These are phyloP conservation scores for Calonectria pteridis DNA, from an alignment of 2,329 filamentous ascomycete species.

Conservation along the genomic window DNA sequence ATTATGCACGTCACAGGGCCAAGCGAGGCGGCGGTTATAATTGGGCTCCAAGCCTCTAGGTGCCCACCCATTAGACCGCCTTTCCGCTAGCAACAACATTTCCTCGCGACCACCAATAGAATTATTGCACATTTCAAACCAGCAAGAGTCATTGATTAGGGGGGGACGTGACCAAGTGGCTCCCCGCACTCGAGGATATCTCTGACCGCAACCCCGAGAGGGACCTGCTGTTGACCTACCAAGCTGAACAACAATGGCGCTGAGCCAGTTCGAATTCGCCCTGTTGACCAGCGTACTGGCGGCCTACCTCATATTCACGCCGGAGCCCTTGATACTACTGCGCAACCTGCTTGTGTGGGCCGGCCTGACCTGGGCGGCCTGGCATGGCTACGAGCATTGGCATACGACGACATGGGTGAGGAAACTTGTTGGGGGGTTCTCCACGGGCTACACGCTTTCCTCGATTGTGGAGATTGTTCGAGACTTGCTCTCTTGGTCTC, in stretches of 20 bases:
- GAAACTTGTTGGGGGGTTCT: not conserved
- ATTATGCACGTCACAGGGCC: not conserved
- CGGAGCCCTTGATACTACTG: conserved; percentile 12
- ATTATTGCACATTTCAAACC: not conserved
- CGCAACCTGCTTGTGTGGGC: conserved; percentile 18
- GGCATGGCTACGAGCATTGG: conserved; percentile 10
- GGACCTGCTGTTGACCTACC: not conserved
- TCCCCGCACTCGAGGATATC: not conserved
- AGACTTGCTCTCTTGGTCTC: not conserved
- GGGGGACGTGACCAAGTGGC: not conserved
- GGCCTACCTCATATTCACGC: conserved; percentile 19
- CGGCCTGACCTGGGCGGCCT: conserved; percentile 4
- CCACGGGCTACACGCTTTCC: not conserved
- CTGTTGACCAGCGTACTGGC: conserved; percentile 15
- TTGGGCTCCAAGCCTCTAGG: conserved; percentile 4
- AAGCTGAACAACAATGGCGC: not conserved
- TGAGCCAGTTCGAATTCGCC: conserved; percentile 14
- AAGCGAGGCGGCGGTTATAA: not conserved
- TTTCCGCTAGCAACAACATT: not conserved
- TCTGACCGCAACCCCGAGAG: not conserved
- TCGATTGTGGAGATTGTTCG: not conserved
- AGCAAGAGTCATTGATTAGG: not conserved
- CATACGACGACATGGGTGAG: conserved; percentile 6
- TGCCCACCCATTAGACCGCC: conserved; percentile 9
- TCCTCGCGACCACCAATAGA: not conserved